These are phyloP conservation scores for Berkeleyomyces basicola DNA, from an alignment of 2,329 filamentous ascomycete species.

Conservation along the genomic window DNA sequence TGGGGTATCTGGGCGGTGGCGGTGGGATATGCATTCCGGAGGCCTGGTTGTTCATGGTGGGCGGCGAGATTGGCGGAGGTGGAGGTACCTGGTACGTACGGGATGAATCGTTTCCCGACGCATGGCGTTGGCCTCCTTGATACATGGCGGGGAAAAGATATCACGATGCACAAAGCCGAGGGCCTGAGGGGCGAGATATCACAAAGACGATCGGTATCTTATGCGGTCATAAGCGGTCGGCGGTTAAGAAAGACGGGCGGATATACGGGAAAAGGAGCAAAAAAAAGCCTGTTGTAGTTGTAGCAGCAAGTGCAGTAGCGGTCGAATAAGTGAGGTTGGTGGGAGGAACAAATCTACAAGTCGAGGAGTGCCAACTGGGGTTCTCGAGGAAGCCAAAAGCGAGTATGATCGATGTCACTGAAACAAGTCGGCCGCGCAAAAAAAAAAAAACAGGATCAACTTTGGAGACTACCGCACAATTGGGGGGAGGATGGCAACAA, in stretches of 20 bases:
- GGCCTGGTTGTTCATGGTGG: conserved; percentile 29
- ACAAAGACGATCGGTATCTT: not conserved
- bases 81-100: conserved; percentile 39
- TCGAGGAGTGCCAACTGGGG: not conserved
- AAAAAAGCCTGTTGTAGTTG: not conserved
- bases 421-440: not conserved
- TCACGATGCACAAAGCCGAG: conserved; percentile 43
- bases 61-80: conserved; percentile 39
- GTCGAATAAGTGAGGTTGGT: not conserved
- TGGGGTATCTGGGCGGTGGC: conserved; percentile 37
- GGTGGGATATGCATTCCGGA: conserved; percentile 36
- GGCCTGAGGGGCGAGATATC: not conserved
- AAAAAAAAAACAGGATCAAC: not conserved
- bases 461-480: not conserved
- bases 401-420: not conserved
- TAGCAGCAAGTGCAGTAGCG: not conserved
- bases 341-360: not conserved
- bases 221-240: not conserved
- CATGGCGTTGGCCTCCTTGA: conserved; percentile 34
- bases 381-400: not conserved
- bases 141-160: conserved; percentile 34
- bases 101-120: conserved; percentile 29
- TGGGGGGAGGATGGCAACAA: not conserved
- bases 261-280: not conserved
- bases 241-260: not conserved